A percentile compares a stretch with the other conserved stretches of the same genome.
Evolutionary conservation across 2,329 filamentous ascomycete genomes (phyloP).

Genomic region (Teratosphaeria nubilosa): DNA sequence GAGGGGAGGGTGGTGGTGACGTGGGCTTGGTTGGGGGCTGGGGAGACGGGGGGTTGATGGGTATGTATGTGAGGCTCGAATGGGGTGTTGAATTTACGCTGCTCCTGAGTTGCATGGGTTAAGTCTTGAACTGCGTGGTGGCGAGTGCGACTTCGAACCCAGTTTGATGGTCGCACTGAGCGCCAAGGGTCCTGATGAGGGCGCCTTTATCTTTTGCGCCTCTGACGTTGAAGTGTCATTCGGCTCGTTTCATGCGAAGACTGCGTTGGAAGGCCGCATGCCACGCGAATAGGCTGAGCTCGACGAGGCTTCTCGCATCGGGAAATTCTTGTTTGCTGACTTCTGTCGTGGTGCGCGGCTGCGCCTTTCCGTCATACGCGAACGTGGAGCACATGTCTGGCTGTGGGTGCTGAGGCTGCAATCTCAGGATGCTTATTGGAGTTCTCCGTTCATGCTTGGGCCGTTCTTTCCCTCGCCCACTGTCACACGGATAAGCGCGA

Average conservation of each 20-base stretch:
- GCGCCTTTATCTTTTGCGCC: background rate
- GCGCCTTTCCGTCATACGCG: background rate
- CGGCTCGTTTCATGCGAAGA: too few relatives aligned
- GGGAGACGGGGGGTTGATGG: conserved; percentile 4
- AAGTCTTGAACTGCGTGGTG: background rate
- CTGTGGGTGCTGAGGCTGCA: background rate
- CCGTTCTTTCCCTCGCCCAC: background rate
- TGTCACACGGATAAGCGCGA: background rate
- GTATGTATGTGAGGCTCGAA: background rate
- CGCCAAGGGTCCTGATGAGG: background rate
- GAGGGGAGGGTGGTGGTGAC: conserved; percentile 22
- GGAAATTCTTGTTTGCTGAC: background rate
- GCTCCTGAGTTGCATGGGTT: too few relatives aligned
- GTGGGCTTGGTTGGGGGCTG: conserved; percentile 23
- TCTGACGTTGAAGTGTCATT: background rate
- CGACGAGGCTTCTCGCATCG: background rate
- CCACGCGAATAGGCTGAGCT: background rate
- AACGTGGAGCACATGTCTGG: background rate
- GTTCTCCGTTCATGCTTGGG: background rate
- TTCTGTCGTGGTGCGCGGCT: background rate
- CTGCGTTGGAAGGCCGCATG: background rate
- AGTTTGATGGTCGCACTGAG: background rate
- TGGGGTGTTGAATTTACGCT: too few relatives aligned
- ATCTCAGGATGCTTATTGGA: background rate
- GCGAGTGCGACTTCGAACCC: background rate